Percentiles rank a stretch among this genome's conserved stretches.
These are phyloP conservation scores for Pugionium dolabratum DNA, from an alignment of 345 rosid genomes.

Conservation along the genomic window DNA sequence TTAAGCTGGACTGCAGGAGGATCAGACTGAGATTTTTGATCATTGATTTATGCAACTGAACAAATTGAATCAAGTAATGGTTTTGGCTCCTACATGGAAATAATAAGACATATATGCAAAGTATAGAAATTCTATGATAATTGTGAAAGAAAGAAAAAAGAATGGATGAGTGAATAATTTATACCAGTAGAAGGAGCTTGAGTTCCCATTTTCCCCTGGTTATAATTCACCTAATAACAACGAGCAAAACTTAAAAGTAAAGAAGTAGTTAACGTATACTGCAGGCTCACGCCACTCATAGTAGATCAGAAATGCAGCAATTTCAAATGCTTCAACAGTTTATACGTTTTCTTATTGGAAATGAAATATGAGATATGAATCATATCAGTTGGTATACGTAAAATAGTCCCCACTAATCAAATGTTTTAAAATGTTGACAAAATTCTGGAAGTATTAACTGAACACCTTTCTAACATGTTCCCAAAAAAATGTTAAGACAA, in stretches of 20 bases:
- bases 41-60: constrained; percentile 47
- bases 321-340: constrained; percentile 7
- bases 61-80: constrained; percentile 44
- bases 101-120: constrained; percentile 43
- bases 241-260: constrained; percentile 9
- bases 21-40: constrained; percentile 57
- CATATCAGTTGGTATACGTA: not conserved
- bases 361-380: not conserved
- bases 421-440: not conserved
- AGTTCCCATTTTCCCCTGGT: constrained; percentile 55
- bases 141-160: constrained; percentile 33
- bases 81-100: constrained; percentile 42
- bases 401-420: constrained; percentile 8
- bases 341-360: not conserved
- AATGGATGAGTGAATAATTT: constrained; percentile 47
- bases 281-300: constrained; percentile 12
- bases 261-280: constrained; percentile 6
- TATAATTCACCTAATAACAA: constrained; percentile 52
- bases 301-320: not conserved
- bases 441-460: not conserved
- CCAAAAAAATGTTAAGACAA: not conserved
- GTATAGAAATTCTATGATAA: too few relatives aligned
- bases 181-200: constrained; percentile 52
- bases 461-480: constrained; percentile 12
- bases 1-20: constrained; percentile 56